Conservation (phyloP, 1,284 basidiomycete species). For the Sporisorium iseilematis-ciliati region DNA sequence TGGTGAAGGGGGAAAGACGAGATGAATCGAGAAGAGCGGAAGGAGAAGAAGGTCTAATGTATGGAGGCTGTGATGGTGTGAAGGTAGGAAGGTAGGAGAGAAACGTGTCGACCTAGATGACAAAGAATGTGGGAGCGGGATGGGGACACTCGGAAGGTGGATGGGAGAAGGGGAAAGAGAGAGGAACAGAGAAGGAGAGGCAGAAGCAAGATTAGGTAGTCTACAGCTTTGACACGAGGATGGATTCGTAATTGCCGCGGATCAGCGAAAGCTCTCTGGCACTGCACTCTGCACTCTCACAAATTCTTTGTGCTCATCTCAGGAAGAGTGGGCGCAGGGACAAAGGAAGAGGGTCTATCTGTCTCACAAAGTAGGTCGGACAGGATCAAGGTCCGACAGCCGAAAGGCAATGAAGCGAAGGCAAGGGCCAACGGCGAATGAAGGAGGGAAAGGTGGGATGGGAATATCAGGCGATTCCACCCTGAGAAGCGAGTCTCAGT, state of each 20-base stretch:
- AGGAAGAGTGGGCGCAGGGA: slow-evolving; percentile 2
- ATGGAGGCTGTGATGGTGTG: not conserved
- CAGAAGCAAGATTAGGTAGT: slow-evolving; percentile 17
- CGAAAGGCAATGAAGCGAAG: not conserved
- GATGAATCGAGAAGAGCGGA: slow-evolving; percentile 18
- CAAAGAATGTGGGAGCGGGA: not conserved
- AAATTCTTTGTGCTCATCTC: not conserved
- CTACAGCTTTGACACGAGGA: not conserved
- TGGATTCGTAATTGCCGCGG: slow-evolving; percentile 12
- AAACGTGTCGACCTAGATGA: not conserved
- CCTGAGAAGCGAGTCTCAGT: not conserved
- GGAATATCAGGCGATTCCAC: slow-evolving; percentile 29
- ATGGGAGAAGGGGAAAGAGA: not conserved
- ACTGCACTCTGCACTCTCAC: not conserved
- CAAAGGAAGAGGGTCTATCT: not conserved
- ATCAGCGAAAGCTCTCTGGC: slow-evolving; percentile 3
- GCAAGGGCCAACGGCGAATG: slow-evolving; percentile 6
- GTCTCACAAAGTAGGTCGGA: not conserved
- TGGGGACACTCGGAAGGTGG: too few species aligned
- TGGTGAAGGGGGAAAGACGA: slow-evolving; percentile 19
- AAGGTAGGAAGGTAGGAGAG: slow-evolving; percentile 2
- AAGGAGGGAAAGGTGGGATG: not conserved
- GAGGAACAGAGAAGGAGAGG: not conserved
- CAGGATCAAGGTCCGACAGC: slow-evolving; percentile 1
- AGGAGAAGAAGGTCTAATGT: slow-evolving; percentile 2